phyloP scores from a whole-genome alignment of 352 stramenopile genomes.

The Elongisporangium prolatum region DNA sequence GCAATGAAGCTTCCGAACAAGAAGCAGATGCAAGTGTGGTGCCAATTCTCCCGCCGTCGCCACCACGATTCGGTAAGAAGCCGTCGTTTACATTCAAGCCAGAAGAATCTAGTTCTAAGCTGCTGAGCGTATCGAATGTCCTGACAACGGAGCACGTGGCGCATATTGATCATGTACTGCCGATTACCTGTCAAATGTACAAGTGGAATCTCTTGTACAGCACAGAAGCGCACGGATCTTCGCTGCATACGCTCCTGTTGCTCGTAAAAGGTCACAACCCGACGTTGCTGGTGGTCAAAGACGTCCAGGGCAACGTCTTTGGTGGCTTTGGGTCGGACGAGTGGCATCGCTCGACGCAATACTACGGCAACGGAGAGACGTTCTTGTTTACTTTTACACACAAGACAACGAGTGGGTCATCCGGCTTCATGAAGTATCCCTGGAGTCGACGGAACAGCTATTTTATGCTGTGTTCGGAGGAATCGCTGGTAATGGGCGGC shows the following conservation, averaged over 20 bases:
- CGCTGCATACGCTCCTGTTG: constrained; percentile 67
- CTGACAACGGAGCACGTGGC: constrained; percentile 64
- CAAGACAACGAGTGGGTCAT: constrained; percentile 7
- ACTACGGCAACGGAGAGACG: constrained; percentile 85
- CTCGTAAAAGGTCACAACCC: constrained; percentile 64
- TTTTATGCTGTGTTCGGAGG: constrained; percentile 88
- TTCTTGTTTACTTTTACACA: constrained; percentile 88
- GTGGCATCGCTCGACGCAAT: constrained; percentile 77
- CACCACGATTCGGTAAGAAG: constrained; percentile 36
- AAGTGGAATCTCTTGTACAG: constrained; percentile 83
- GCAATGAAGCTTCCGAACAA: neutral
- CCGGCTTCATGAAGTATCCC: constrained; percentile 69
- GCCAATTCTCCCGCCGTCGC: constrained; percentile 14
- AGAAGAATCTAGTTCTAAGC: constrained; percentile 73
- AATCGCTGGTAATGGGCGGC: constrained; percentile 88
- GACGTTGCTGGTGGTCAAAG: constrained; percentile 80
- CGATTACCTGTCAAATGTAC: constrained; percentile 75
- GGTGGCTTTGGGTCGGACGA: constrained; percentile 76
- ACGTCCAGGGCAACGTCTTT: constrained; percentile 73
- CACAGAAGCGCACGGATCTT: constrained; percentile 68
- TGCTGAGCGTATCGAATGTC: constrained; percentile 69
- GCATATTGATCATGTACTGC: constrained; percentile 64
- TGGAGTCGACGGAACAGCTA: constrained; percentile 90
- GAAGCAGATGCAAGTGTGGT: neutral
- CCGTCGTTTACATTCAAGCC: constrained; percentile 48